Conservation (phyloP, 768 basidiomycete species). For the Suillus decipiens region DNA sequence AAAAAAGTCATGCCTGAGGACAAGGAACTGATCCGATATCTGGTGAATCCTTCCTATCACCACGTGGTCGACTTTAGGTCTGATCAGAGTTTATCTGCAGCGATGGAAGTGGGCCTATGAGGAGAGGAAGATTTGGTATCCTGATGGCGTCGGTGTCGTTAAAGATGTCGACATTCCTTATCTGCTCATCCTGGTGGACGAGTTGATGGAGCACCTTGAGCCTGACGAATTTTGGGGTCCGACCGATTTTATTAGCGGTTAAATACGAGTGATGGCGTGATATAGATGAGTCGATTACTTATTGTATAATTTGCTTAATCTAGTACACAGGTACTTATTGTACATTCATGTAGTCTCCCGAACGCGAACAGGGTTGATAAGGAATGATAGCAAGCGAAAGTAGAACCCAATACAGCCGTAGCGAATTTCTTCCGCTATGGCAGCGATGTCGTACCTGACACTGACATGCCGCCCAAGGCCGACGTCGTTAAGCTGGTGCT, state of each 20-base stretch:
- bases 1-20: constrained; percentile 61
- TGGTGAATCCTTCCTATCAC: constrained; percentile 44
- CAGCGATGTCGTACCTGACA: constrained; percentile 1
- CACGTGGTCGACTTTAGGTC: background rate
- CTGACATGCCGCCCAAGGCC: background rate
- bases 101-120: constrained; percentile 73
- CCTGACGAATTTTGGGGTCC: constrained; percentile 8
- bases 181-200: constrained; percentile 40
- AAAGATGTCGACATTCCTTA: constrained; percentile 39
- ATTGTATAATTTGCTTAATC: background rate
- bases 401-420: background rate
- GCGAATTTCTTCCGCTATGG: constrained; percentile 2
- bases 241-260: constrained; percentile 4
- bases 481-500: background rate
- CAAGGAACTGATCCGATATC: constrained; percentile 67
- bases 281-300: background rate
- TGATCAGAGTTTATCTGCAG: constrained; percentile 35
- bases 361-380: constrained; percentile 1
- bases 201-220: constrained; percentile 30
- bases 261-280: background rate
- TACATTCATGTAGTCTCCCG: background rate
- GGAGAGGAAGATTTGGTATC: constrained; percentile 53
- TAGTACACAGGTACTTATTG: background rate
- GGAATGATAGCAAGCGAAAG: constrained; percentile 6
- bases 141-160: constrained; percentile 41